Conservation (phyloP, 805 yeast species). For the Saturnispora sanitii region DNA sequence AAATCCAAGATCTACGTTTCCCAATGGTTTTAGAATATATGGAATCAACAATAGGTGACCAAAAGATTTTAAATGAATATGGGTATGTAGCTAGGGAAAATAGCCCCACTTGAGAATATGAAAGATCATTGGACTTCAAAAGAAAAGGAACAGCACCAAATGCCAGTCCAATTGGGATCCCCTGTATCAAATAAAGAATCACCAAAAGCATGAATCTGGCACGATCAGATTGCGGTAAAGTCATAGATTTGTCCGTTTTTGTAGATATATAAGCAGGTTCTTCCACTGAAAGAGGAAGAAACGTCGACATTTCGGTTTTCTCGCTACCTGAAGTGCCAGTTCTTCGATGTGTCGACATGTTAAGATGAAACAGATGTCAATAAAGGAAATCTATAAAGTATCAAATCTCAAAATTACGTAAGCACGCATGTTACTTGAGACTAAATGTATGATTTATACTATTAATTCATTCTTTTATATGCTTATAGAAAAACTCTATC, state of each 20-base stretch:
- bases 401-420: no score
- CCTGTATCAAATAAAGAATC: constrained; percentile 74
- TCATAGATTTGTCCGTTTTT: constrained; percentile 5
- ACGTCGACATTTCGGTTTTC: no score
- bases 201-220: constrained; percentile 69
- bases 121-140: constrained; percentile 61
- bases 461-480: no score
- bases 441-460: no score
- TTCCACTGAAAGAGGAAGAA: constrained; percentile 8
- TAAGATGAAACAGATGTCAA: not conserved
- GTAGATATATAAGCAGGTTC: constrained; percentile 1
- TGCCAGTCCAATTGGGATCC: constrained; percentile 94
- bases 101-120: constrained; percentile 83
- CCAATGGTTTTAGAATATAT: constrained; percentile 60
- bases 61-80: constrained; percentile 78
- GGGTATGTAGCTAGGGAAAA: constrained; percentile 93
- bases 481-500: no score
- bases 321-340: constrained; percentile 3
- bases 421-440: not conserved
- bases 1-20: constrained; percentile 85
- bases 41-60: constrained; percentile 97
- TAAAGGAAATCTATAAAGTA: not conserved
- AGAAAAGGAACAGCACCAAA: constrained; percentile 92
- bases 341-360: constrained; percentile 6
- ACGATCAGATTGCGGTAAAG: constrained; percentile 39